Evolutionary conservation across 495 filamentous ascomycete genomes (phyloP).

Genomic region (Aspergillus haitiensis): DNA sequence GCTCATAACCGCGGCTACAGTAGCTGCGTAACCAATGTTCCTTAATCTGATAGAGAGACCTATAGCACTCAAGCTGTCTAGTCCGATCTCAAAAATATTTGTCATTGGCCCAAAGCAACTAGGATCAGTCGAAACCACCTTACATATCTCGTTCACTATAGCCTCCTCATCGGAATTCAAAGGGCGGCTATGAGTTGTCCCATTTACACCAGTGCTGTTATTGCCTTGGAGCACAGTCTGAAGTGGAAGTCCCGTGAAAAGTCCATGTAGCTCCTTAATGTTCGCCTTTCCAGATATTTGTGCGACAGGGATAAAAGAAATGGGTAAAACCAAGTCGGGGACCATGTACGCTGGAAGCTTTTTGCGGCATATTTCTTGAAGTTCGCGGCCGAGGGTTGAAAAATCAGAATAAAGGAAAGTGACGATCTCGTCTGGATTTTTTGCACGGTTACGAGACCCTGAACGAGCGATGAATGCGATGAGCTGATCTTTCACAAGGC

Average conservation of each 20-base stretch:
- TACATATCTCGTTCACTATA: constrained; percentile 27
- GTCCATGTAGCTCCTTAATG: constrained; percentile 42
- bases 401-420: constrained; percentile 28
- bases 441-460: constrained; percentile 6
- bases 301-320: constrained; percentile 43
- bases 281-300: constrained; percentile 52
- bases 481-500: constrained; percentile 44
- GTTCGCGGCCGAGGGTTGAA: constrained; percentile 24
- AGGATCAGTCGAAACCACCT: constrained; percentile 30
- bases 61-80: constrained; percentile 42
- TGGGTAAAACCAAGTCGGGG: constrained; percentile 48
- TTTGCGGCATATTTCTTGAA: constrained; percentile 40
- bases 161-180: constrained; percentile 25
- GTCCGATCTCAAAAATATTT: constrained; percentile 42
- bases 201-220: constrained; percentile 8
- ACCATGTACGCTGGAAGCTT: constrained; percentile 57
- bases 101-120: constrained; percentile 51
- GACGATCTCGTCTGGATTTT: constrained; percentile 12
- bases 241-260: constrained; percentile 29
- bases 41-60: constrained; percentile 66
- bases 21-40: constrained; percentile 53
- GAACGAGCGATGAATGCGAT: constrained; percentile 39
- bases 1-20: constrained; percentile 66
- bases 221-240: constrained; percentile 27
- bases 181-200: constrained; percentile 2